These are phyloP conservation scores for Pyrrhoderma noxium DNA, from an alignment of 1,284 basidiomycete species.

Conservation along the genomic window DNA sequence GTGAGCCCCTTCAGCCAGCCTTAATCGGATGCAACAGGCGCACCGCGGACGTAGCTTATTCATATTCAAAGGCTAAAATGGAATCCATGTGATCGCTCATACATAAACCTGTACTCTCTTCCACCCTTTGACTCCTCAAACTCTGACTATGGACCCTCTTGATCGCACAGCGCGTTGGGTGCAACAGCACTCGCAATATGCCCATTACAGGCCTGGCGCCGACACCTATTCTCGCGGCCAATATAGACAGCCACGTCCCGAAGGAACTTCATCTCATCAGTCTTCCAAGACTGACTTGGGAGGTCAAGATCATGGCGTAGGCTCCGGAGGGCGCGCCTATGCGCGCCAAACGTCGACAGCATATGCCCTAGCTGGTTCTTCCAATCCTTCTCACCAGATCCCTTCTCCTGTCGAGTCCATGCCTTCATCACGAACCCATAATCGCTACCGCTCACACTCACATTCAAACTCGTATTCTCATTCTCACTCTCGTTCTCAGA, in stretches of 20 bases:
- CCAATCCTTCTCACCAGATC: conserved; percentile 2
- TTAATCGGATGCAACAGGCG: conserved; percentile 10
- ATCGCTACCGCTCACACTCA: neutral
- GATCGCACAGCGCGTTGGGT: conserved; percentile 19
- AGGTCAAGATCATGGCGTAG: conserved; percentile 12
- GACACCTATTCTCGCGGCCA: conserved; percentile 2
- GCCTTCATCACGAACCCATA: neutral
- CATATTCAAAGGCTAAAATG: conserved; percentile 10
- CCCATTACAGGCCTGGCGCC: conserved; percentile 1
- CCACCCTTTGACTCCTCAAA: neutral
- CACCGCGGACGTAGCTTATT: conserved; percentile 11
- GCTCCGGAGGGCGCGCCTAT: conserved; percentile 13
- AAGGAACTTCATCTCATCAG: conserved; percentile 15
- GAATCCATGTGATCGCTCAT: conserved; percentile 15
- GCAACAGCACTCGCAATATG: conserved; percentile 9
- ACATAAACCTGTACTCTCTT: conserved; percentile 10
- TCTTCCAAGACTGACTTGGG: conserved; percentile 16
- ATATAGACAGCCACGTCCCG: neutral
- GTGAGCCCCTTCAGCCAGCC: conserved; percentile 6
- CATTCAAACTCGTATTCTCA: conserved; percentile 13
- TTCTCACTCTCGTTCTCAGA: conserved; percentile 1
- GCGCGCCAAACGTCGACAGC: conserved; percentile 6
- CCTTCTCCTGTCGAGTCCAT: neutral
- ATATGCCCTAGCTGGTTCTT: conserved; percentile 7
- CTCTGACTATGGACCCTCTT: conserved; percentile 5